These are phyloP conservation scores for Castanea crenata DNA, from an alignment of 306 rosid species.

Conservation along the genomic window DNA sequence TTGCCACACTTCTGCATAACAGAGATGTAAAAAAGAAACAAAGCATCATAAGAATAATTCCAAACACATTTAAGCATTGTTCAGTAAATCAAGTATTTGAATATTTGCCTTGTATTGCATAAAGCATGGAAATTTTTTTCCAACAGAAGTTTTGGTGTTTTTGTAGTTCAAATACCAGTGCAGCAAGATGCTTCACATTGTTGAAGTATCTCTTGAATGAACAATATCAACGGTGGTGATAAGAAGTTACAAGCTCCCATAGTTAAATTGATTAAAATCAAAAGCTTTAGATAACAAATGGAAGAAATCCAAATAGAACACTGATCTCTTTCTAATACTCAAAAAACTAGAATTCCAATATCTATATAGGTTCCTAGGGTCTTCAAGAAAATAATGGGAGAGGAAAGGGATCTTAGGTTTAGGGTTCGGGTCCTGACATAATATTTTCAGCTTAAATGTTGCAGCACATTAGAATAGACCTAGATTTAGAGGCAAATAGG, in stretches of 20 bases:
- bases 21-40: conserved; percentile 13
- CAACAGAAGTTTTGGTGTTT: background rate
- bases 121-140: background rate
- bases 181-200: background rate
- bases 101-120: background rate
- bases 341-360: background rate
- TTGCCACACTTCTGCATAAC: conserved; percentile 64
- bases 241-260: background rate
- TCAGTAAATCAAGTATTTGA: background rate
- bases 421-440: no score
- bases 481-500: no score
- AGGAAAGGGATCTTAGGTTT: no score
- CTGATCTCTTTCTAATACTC: no score
- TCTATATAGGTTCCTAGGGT: background rate
- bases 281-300: background rate
- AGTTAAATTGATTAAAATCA: background rate
- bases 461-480: no score
- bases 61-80: background rate
- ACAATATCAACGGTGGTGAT: background rate
- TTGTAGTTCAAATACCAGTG: background rate
- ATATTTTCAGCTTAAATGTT: no score
- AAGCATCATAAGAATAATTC: background rate
- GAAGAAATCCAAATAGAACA: background rate
- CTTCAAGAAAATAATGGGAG: no score
- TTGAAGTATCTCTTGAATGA: background rate